These are phyloP conservation scores for Annulohypoxylon stygium DNA, from an alignment of 495 filamentous ascomycete species.

Conservation along the genomic window DNA sequence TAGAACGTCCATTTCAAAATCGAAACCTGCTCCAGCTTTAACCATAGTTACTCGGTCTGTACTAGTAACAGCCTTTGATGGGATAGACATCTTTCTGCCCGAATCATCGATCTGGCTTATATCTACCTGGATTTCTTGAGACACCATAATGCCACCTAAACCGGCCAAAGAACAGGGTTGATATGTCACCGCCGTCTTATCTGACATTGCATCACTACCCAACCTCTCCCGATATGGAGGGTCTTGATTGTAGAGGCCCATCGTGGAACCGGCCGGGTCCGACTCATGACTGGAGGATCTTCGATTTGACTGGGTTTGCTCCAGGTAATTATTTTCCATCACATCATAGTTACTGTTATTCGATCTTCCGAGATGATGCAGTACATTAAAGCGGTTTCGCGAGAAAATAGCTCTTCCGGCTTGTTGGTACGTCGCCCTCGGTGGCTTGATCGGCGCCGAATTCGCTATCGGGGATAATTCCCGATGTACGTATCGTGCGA, in stretches of 20 bases:
- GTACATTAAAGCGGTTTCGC: constrained; percentile 16
- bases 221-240: background rate
- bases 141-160: constrained; percentile 67
- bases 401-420: constrained; percentile 12
- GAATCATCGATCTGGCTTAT: constrained; percentile 50
- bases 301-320: constrained; percentile 13
- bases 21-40: constrained; percentile 31
- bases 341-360: constrained; percentile 20
- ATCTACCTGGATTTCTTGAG: constrained; percentile 66
- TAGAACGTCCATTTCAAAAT: constrained; percentile 36
- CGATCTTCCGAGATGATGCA: constrained; percentile 22
- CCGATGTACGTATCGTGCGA: constrained; percentile 60
- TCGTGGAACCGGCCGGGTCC: constrained; percentile 57
- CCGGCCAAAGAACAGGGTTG: constrained; percentile 54
- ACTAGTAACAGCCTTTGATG: constrained; percentile 12
- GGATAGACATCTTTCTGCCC: constrained; percentile 4
- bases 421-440: constrained; percentile 31
- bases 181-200: background rate
- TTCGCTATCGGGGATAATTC: constrained; percentile 59
- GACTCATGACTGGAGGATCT: constrained; percentile 63
- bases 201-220: constrained; percentile 24
- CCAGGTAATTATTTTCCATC: constrained; percentile 27
- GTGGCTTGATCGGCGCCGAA: constrained; percentile 51
- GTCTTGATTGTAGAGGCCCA: constrained; percentile 52
- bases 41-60: constrained; percentile 39